Evolutionary conservation across 2,329 filamentous ascomycete species (phyloP), one percentile per base, ranked within the genome.

Genomic region (Fusarium dimerum): DNA sequence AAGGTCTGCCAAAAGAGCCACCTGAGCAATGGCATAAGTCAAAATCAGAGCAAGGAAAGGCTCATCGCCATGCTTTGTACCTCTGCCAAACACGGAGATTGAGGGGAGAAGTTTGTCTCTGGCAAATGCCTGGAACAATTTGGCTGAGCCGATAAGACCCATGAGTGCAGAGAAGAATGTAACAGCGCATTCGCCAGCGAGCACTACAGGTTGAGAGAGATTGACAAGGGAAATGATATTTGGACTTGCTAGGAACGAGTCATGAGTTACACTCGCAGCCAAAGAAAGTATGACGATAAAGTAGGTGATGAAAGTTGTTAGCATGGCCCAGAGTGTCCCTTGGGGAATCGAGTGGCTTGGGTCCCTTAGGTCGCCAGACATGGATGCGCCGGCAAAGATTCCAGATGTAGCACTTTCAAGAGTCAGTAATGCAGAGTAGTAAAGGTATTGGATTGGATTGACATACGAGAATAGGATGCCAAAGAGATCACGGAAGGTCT

Each of bases 151-250:
- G 57, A 95, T 90, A 39, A 96, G 81, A 5, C 91, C 91, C 88
- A 96, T 95, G 47, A 96, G 71, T 5, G 89, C 86, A 0, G 90
- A 95, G 73, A 96, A 96, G 63, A 92, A 86, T 1, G 88, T 87
- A 2, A 89, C 89, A 3, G 90, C 87, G 61, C 92, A 87, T 70
- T 96, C 91, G 51, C 91, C 91, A 2, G 90, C 83, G 3, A 96
- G 80, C 26, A 96, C 85, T 6, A 94, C 66, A 3, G 84, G 76
- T 1, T 84, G 81, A 15, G 88, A 94, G n/a, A 92, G 64, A 64
- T 88, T 95, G n/a, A 85, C 88, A 54, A 90, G 78, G 63, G 92
- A 88, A 45, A 96, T 88, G 45, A 95, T 83, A 65, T 95, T 94
- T 40, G 86, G 80, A 64, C 92, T 88, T 36, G 75, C 79, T 53